Evolutionary conservation across 2,329 filamentous ascomycete genomes (phyloP), one percentile per base, ranked within the genome.

Genomic region (Alternaria solani): DNA sequence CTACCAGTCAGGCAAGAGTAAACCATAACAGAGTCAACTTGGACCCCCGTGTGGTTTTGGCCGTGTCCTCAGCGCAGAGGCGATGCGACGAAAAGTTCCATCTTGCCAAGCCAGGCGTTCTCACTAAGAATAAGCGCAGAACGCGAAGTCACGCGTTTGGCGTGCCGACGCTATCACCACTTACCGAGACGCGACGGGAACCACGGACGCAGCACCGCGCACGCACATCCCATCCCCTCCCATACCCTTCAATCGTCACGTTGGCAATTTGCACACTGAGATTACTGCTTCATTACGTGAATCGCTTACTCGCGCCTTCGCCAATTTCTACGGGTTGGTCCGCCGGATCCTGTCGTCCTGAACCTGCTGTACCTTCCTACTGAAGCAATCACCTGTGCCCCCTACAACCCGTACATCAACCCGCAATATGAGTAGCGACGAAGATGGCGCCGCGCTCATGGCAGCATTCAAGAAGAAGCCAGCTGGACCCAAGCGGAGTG

Each of bases 391-490:
- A 6, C 30, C 7, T 3, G 7, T 11, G 7, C 18, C 18, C 11
- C 46, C 25, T 4, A 34, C 5, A 0, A 4, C 7, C 46, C 51
- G 30, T 38, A 41, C 49, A 47, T 20, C 47, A 34, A 47, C 25
- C 14, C 47, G 34, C 48, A 41, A 42, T 3, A 75, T 76, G 74
- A 72, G 68, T 28, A 70, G 66, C 14, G 68, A 73, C 48, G 69
- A 73, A 7, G 66, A 76, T 28, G 64, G 58, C 2, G 61, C 53
- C 0, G 59, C 66, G 7, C 61, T 76, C 18, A 74, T 78, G 67
- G 71, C 71, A 1, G 63, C 73, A 1, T 78, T 76, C 44, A 62
- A 69, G 48, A 63, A 65, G 49, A 63, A 63, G 46, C 26, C 23
- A 0, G 48, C 41, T 3, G 41, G 4, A 12, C 56, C 18, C 58